Percentiles rank a stretch among this genome's conserved stretches.
Evolutionary conservation across 352 stramenopile species (phyloP).

Genomic region (Globisporangium mamillatum): DNA sequence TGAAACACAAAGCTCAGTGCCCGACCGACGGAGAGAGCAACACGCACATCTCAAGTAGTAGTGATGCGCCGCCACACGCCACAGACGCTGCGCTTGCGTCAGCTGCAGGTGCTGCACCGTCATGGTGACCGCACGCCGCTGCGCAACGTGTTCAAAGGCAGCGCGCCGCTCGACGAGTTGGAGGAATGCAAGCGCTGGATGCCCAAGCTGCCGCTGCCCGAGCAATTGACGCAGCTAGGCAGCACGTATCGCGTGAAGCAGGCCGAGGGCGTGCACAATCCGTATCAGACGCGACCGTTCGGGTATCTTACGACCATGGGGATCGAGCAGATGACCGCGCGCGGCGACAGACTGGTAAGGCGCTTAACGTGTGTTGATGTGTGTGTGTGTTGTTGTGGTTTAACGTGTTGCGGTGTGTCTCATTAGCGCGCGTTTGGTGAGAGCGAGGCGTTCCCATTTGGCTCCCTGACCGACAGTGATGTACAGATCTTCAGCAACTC

Average conservation of each 20-base stretch:
- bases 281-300: conserved; percentile 60
- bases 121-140: conserved; percentile 80
- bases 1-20: neutral
- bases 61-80: conserved; percentile 12
- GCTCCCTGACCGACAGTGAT: conserved; percentile 27
- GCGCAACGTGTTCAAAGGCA: conserved; percentile 59
- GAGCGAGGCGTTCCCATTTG: conserved; percentile 41
- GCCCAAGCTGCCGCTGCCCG: conserved; percentile 36
- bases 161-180: conserved; percentile 23
- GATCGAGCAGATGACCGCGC: conserved; percentile 62
- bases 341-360: conserved; percentile 38
- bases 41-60: neutral
- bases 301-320: conserved; percentile 62
- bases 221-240: conserved; percentile 35
- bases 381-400: neutral
- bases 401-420: neutral
- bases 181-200: conserved; percentile 46
- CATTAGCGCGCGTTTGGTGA: conserved; percentile 39
- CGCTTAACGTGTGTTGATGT: neutral
- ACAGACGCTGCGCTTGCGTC: conserved; percentile 41
- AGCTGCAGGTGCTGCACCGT: conserved; percentile 77
- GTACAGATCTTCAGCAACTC: conserved; percentile 66
- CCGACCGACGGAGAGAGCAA: neutral
- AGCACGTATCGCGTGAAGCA: conserved; percentile 28
- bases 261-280: conserved; percentile 16